phyloP scores from a whole-genome alignment of 352 stramenopile species.

The Pythium sukuiense region DNA sequence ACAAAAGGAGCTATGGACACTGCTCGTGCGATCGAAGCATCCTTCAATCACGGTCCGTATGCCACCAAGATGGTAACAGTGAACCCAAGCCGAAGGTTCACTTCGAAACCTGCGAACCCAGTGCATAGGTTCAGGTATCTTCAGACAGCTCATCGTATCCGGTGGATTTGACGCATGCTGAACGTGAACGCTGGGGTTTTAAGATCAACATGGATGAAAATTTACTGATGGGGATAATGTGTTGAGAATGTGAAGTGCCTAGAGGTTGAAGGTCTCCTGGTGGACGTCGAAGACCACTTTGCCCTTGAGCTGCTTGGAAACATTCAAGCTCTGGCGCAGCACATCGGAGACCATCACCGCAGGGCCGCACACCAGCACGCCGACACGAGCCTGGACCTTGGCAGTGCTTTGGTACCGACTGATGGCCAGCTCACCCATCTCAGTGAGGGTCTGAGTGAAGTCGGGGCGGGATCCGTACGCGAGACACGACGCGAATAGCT shows the following conservation, averaged over 20 bases:
- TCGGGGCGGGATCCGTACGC: background rate
- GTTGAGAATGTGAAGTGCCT: too few relatives aligned
- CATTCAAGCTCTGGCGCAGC: background rate
- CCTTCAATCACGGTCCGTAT: too few relatives aligned
- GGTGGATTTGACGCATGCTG: too few relatives aligned
- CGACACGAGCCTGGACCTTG: background rate
- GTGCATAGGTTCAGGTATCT: too few relatives aligned
- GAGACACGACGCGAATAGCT: background rate
- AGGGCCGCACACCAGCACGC: slow-evolving; percentile 2
- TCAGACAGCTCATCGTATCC: too few relatives aligned
- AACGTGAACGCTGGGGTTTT: too few relatives aligned
- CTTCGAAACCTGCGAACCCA: too few relatives aligned
- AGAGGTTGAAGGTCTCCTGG: slow-evolving; percentile 13
- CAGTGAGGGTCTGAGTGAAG: background rate
- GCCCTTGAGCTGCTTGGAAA: background rate
- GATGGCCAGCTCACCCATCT: slow-evolving; percentile 2
- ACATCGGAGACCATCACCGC: slow-evolving; percentile 13
- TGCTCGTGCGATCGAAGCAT: too few relatives aligned
- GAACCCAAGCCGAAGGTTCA: too few relatives aligned
- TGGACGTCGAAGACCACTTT: slow-evolving; percentile 13
- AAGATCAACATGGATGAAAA: too few relatives aligned
- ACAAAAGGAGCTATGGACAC: too few relatives aligned
- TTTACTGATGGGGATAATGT: background rate
- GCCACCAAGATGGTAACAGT: too few relatives aligned
- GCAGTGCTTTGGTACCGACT: background rate